phyloP scores from a whole-genome alignment of 139 green algal species.

The Micractinium conductrix region DNA sequence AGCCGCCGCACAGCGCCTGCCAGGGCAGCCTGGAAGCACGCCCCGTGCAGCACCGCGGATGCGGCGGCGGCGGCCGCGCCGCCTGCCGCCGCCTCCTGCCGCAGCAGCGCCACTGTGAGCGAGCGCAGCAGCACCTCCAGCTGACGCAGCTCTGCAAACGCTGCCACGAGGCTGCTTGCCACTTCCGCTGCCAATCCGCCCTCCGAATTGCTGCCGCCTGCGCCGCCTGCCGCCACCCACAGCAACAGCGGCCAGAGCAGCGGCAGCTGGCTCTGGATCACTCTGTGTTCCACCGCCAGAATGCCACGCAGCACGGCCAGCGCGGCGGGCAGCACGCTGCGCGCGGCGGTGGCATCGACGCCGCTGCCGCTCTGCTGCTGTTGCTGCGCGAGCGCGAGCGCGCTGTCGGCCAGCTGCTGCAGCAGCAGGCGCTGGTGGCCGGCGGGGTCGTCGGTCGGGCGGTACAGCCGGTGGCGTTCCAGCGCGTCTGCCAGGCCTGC shows the following conservation, averaged over 20 bases:
- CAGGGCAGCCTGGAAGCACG: neutral
- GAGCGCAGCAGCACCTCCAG: slow-evolving; percentile 45
- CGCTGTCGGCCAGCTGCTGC: slow-evolving; percentile 18
- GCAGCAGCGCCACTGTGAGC: slow-evolving; percentile 29
- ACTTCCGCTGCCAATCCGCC: slow-evolving; percentile 14
- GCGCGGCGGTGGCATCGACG: neutral
- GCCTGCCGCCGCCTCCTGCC: neutral
- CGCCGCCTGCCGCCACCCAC: neutral
- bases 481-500: slow-evolving; percentile 6
- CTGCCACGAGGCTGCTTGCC: slow-evolving; percentile 33
- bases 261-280: slow-evolving; percentile 42
- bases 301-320: slow-evolving; percentile 37
- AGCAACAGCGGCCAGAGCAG: slow-evolving; percentile 43
- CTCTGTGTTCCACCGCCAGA: slow-evolving; percentile 46
- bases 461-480: slow-evolving; percentile 34
- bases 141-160: slow-evolving; percentile 50
- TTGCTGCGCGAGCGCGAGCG: slow-evolving; percentile 1
- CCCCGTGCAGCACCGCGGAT: neutral
- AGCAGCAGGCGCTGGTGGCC: slow-evolving; percentile 39
- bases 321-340: slow-evolving; percentile 6
- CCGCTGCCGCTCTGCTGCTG: neutral
- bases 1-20: slow-evolving; percentile 17
- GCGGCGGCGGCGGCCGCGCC: neutral
- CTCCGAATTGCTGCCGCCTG: neutral
- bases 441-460: slow-evolving; percentile 44